Evolutionary conservation across 192 early-diverging fungal species (phyloP).

Genomic region (Podila horticola): DNA sequence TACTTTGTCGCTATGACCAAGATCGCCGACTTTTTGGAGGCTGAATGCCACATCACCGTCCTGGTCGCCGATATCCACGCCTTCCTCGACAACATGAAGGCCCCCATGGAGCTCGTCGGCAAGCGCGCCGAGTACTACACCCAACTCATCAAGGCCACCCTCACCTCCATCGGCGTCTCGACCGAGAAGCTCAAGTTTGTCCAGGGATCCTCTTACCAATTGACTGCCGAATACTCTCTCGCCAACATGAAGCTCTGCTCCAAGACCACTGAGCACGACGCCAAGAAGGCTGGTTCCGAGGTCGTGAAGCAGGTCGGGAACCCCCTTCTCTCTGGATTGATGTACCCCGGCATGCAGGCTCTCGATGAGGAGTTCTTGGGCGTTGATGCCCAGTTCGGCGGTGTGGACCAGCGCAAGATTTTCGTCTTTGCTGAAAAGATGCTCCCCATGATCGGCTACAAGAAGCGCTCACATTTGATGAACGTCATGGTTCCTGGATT

Average conservation of each 20-base stretch:
- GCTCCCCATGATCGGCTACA: constrained; percentile 92
- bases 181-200: constrained; percentile 94
- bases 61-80: constrained; percentile 97
- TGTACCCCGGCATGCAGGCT: constrained; percentile 98
- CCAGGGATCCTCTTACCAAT: constrained; percentile 88
- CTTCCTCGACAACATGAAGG: constrained; percentile 98
- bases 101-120: constrained; percentile 90
- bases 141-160: constrained; percentile 86
- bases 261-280: constrained; percentile 91
- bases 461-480: constrained; percentile 98
- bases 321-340: constrained; percentile 89
- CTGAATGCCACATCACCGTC: constrained; percentile 85
- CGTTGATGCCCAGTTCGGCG: constrained; percentile 96
- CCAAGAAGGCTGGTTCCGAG: constrained; percentile 98
- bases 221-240: constrained; percentile 89
- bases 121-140: constrained; percentile 95
- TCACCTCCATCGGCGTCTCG: constrained; percentile 94
- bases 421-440: constrained; percentile 98
- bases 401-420: constrained; percentile 99
- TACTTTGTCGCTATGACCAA: constrained; percentile 99
- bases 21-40: constrained; percentile 95
- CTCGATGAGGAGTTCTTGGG: constrained; percentile 97
- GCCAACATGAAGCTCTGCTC: constrained; percentile 91
- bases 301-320: constrained; percentile 96
- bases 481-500: constrained; percentile 98